A percentile compares a stretch with the other conserved stretches of the same genome.
Conservation (phyloP, 495 filamentous ascomycete species). For the Annulohypoxylon maeteangense region DNA sequence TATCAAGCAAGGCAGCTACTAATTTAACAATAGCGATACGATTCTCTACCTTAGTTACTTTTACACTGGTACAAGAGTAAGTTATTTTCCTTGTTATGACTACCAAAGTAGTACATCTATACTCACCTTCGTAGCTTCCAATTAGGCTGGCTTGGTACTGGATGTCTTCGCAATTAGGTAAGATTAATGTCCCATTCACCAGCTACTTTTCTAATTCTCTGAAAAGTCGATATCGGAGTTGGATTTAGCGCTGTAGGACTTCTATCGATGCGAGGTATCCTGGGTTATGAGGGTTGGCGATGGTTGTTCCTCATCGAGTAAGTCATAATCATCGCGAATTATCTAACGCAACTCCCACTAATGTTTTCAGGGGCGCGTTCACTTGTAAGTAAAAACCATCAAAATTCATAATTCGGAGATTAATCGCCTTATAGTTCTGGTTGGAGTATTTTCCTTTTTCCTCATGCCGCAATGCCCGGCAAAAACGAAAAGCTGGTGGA, state of each 20-base stretch:
- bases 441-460: conserved; percentile 71
- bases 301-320: conserved; percentile 71
- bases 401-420: background rate
- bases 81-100: background rate
- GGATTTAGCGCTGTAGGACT: conserved; percentile 78
- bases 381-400: conserved; percentile 32
- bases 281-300: conserved; percentile 74
- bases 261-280: conserved; percentile 68
- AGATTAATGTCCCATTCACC: background rate
- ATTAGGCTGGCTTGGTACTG: conserved; percentile 44
- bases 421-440: conserved; percentile 50
- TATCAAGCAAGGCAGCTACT: background rate
- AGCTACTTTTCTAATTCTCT: background rate
- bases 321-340: conserved; percentile 6
- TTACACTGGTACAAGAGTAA: conserved; percentile 41
- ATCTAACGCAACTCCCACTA: conserved; percentile 1
- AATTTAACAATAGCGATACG: conserved; percentile 28
- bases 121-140: conserved; percentile 33
- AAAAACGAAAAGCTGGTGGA: conserved; percentile 70
- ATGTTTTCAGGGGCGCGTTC: conserved; percentile 29
- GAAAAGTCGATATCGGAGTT: conserved; percentile 68
- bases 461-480: conserved; percentile 78
- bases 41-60: conserved; percentile 43
- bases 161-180: conserved; percentile 44
- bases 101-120: background rate